Evolutionary conservation across 768 basidiomycete genomes (phyloP).

Genomic region (Artomyces pyxidatus): DNA sequence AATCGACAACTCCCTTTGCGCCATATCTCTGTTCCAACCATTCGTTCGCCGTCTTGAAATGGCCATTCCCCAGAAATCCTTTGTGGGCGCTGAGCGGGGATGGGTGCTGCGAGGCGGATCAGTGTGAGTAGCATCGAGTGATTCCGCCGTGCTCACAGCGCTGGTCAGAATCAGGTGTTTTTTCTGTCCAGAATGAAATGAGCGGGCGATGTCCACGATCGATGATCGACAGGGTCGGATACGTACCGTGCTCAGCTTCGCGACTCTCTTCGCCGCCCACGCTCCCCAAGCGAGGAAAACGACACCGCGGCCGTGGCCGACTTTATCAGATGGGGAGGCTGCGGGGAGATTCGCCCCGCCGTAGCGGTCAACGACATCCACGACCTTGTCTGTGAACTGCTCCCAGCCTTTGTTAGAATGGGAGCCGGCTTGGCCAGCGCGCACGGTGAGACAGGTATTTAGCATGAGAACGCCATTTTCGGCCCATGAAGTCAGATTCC

Average conservation of each 20-base stretch:
- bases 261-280: slow-evolving; percentile 78
- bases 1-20: slow-evolving; percentile 58
- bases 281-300: slow-evolving; percentile 90
- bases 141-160: slow-evolving; percentile 42
- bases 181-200: slow-evolving; percentile 30
- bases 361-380: slow-evolving; percentile 70
- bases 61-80: slow-evolving; percentile 85
- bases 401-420: slow-evolving; percentile 90
- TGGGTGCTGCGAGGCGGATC: slow-evolving; percentile 53
- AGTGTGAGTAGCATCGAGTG: background rate
- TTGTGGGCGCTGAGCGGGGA: slow-evolving; percentile 70
- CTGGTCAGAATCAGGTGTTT: slow-evolving; percentile 78
- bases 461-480: slow-evolving; percentile 82
- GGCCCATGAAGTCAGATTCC: slow-evolving; percentile 78
- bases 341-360: slow-evolving; percentile 60
- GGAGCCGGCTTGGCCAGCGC: slow-evolving; percentile 64
- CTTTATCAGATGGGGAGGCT: slow-evolving; percentile 25
- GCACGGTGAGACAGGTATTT: slow-evolving; percentile 89
- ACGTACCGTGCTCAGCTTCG: slow-evolving; percentile 64
- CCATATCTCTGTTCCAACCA: slow-evolving; percentile 84
- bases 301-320: slow-evolving; percentile 61
- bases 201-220: background rate
- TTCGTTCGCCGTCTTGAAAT: slow-evolving; percentile 80
- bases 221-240: background rate
- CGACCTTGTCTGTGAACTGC: slow-evolving; percentile 75